Evolutionary conservation across 2,329 filamentous ascomycete genomes (phyloP), one percentile per base, ranked within the genome.

Genomic region (Neonectria sp.): DNA sequence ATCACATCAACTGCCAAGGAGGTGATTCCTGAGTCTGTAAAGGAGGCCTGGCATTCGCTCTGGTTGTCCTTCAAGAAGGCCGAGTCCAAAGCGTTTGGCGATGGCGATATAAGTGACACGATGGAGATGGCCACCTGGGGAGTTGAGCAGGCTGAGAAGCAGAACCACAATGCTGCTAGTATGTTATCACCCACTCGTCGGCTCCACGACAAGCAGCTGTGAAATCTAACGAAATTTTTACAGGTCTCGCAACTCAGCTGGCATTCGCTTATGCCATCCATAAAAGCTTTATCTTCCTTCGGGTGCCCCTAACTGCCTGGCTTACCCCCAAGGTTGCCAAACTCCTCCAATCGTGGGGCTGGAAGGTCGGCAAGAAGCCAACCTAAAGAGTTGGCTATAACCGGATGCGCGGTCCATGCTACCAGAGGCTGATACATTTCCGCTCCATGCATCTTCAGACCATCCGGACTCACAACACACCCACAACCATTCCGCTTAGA

Each of bases 221-320:
- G 66, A 65, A 70, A 40, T 63, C 74, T 79, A 73, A 79, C 71
- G 56, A 53, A n/a, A 45, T 55, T 45, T 31, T 37, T 46, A 31
- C 70, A 91, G 89, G 89, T 73, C 80, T 92, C 37, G 89, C 86
- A 58, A 98, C 96, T 9, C 95, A 98, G 79, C 85, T 99, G 33
- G 95, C 94, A 17, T 88, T 99, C 55, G 96, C 96, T 13, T 99
- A 99, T 78, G 95, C 95, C 31, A 94, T 99, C 65, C 96, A 99
- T 86, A 99, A 99, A 84, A 97, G 93, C 74, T 94, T 98, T 81
- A 98, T 99, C 76, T 97, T 99, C 81, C 81, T 98, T 72, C 90
- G 96, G n/a, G 94, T 99, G 11, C 96, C 96, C 9, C 83, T 98
- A 70, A 96, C 96, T 1, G 95, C 94, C 13, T 95, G 95, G 3